Evolutionary conservation across 2,329 filamentous ascomycete genomes (phyloP), one percentile per base, ranked within the genome.

Genomic region (Pseudonectria foliicola): DNA sequence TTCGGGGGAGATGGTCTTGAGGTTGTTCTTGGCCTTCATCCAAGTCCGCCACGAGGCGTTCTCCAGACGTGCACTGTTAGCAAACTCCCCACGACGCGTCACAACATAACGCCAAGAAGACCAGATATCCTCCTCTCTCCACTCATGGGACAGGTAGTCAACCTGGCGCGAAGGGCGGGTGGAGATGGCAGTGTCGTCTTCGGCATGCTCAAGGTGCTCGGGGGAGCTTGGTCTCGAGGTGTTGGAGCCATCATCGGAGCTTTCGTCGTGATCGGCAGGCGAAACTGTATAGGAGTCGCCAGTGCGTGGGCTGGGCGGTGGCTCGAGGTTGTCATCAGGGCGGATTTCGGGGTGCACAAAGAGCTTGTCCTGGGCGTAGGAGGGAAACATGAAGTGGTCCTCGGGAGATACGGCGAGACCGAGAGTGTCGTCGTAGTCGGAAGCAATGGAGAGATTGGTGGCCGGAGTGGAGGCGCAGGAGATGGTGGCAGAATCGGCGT

Each of bases 11-110:
- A 96, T 79, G 0, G 90, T 96, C 56, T 79, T 82, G 31, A 96
- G 69, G 27, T 83, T 78, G 59, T 93, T 83, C 63, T 94, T 94
- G 31, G 84, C 74, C 62, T 96, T 96, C 57, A 86, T 84, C 92
- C 92, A 96, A 1, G 88, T 92, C 56, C 92, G 76, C 92, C 92
- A 98, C 1, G 88, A 95, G 3, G 92, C 92, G 61, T 98, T 96
- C 61, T 96, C 92, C 21, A 96, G 63, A 32, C 92, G 73, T 24
- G 80, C 81, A 25, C 83, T 77, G 58, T 95, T 90, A 49, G 77
- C 80, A 46, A 93, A 93, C 34, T 85, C 75, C 40, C 78, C 79
- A 50, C 82, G 73, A 52, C 86, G 84, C 18, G 84, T 81, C 12
- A 89, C 80, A 49, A 96, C 86, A 56, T 94, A 92, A 55, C 88